Evolutionary conservation across 495 filamentous ascomycete species (phyloP), one percentile per base, ranked within the genome.

Genomic region (Penicillium silybi): DNA sequence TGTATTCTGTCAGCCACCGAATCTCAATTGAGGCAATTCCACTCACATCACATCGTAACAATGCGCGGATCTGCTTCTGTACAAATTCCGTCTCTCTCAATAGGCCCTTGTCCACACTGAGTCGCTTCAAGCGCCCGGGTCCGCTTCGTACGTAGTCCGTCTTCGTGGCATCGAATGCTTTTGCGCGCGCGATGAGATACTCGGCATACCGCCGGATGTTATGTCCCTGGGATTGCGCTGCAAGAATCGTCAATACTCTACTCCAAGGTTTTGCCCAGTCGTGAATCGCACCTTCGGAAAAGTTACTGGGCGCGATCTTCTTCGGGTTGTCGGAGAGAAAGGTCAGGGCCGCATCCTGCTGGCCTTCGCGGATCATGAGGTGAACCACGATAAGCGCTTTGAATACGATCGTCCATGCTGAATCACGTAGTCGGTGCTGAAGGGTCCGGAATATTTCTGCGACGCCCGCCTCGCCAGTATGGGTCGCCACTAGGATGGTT

Each of bases 371-470:
- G 54, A 99, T 92, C 92, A 99, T 97, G 37, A 97, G 75, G 66
- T 99, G 93, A 34, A 96, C 82, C 5, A 95, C 91, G 54, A 99
- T 96, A 48, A 99, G 78, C 46, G 86, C 82, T 71, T 99, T 99
- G 83, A 97, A 96, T 48, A 92, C 90, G 26, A 88, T 84, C 8
- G 95, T 97, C 93, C 93, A 99, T 82, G 92, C 95, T 59, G 92
- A 90, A 62, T 99, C 93, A 58, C 90, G 85, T 43, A 99, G 73
- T 45, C 93, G 80, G 63, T 88, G 83, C 61, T 95, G 90, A 20
- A 99, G 72, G 25, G 91, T 88, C 40, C 95, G 83, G 63, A 99
- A 97, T 41, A 99, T 88, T 70, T 99, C 93, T 39, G 86, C 95
- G 42, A 99, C 90, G 50, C 95, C 93, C 15, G 90, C 88, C 66